These are phyloP conservation scores for Phytomonas sp. DNA, from an alignment of 208 protist species.

Conservation along the genomic window DNA sequence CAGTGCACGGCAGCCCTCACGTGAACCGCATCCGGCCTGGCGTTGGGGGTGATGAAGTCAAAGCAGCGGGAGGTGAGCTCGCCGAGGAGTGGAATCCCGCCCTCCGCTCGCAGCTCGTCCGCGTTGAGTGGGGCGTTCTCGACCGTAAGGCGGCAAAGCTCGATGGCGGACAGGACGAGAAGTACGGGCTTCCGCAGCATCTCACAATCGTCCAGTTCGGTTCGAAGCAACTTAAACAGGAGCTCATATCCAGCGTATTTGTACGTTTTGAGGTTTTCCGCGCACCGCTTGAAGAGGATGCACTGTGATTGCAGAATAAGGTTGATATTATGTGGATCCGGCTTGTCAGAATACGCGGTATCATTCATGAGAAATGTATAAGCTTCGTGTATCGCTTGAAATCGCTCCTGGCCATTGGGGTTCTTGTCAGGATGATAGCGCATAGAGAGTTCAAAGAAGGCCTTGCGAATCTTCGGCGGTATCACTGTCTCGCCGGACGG, in stretches of 20 bases:
- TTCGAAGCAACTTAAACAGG: slow-evolving; percentile 71
- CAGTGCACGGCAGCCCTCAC: slow-evolving; percentile 53
- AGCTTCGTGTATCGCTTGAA: slow-evolving; percentile 87
- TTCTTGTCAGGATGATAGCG: slow-evolving; percentile 97
- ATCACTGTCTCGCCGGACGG: neutral
- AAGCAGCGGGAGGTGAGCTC: slow-evolving; percentile 63
- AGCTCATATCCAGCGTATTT: slow-evolving; percentile 93
- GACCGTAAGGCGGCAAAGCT: slow-evolving; percentile 88
- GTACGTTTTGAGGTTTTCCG: slow-evolving; percentile 67
- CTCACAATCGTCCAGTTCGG: slow-evolving; percentile 50
- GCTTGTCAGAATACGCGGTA: slow-evolving; percentile 15
- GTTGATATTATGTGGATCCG: slow-evolving; percentile 49
- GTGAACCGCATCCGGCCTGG: slow-evolving; percentile 32
- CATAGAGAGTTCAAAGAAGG: slow-evolving; percentile 89
- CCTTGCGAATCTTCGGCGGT: slow-evolving; percentile 72
- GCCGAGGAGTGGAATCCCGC: slow-evolving; percentile 76
- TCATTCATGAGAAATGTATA: slow-evolving; percentile 78
- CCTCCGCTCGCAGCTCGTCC: slow-evolving; percentile 89
- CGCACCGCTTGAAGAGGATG: slow-evolving; percentile 88
- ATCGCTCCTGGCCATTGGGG: slow-evolving; percentile 88
- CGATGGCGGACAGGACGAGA: slow-evolving; percentile 72
- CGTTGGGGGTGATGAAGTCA: slow-evolving; percentile 46
- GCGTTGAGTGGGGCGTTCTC: slow-evolving; percentile 88
- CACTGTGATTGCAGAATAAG: slow-evolving; percentile 86
- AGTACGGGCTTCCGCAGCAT: slow-evolving; percentile 64